Evolutionary conservation across 176 grass and related monocot species (phyloP), one percentile per base, ranked within the genome.

Genomic region (Aegilops bicornis): DNA sequence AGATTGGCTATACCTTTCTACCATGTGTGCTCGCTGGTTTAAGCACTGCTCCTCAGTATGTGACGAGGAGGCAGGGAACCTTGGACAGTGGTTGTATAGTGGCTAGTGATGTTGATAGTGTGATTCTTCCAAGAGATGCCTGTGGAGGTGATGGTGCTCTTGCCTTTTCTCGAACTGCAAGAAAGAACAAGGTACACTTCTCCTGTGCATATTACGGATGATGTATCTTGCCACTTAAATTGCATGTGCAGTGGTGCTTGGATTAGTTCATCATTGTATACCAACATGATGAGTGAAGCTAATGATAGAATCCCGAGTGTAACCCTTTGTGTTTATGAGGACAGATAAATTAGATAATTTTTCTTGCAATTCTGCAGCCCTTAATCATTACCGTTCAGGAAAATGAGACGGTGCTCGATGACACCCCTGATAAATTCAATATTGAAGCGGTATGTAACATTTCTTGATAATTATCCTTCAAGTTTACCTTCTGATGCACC

Each of bases 1-100:
- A 98, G 93, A 92, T 98, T 88, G 96, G 96, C 50, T 89, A 96
- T 88, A 98, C 96, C 27, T 98, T 96, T 88, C 87, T 98, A 43
- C 94, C 97, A 9, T 98, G 94, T 83, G 92, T 96, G 73, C 91
- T 98, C 3, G 90, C 92, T 3, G 97, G 97, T 67, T 87, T 96
- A 93, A 96, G 92, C 78, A 89, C 56, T 66, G 94, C 96, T 64
- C 94, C 94, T 76, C 94, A 88, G 72, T 98, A 98, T 94, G 92
- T 91, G 74, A 89, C 65, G 25, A 86, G 71, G 75, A 76, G 64
- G 48, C 66, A 79, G n/a, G 82, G 79, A 68, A 86, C 10, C 29
- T 88, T 76, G 2, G 79, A 65, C 7, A 79, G 74, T 87, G 87
- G 82, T 25, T 98, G 74, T 52, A 68, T 98, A 73, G 77, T 91